Percentiles rank a stretch among this genome's conserved stretches.
phyloP scores from a whole-genome alignment of 495 filamentous ascomycete genomes.

The Penicillium waksmanii region DNA sequence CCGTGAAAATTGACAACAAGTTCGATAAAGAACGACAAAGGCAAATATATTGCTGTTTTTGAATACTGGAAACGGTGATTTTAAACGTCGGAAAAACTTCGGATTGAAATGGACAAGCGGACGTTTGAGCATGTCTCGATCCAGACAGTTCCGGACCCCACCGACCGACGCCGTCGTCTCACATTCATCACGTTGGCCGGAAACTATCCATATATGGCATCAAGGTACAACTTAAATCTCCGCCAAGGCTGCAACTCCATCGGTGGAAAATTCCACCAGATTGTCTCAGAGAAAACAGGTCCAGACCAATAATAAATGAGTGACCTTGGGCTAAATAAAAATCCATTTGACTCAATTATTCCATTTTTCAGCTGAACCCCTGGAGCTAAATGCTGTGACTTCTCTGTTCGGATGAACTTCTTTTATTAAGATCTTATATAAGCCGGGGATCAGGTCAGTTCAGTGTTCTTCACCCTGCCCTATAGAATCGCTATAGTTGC shows the following conservation, averaged over 20 bases:
- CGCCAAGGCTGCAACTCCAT: neutral
- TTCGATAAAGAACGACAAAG: too few relatives aligned
- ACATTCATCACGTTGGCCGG: neutral
- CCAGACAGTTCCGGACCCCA: neutral
- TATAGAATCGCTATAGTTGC: neutral
- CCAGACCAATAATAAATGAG: neutral
- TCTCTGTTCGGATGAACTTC: too few relatives aligned
- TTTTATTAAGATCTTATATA: too few relatives aligned
- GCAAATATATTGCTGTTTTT: neutral
- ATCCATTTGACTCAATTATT: neutral
- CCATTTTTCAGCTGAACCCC: neutral
- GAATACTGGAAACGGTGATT: neutral
- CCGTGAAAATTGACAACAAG: too few relatives aligned
- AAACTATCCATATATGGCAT: neutral
- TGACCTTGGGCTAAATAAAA: neutral
- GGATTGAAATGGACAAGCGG: conserved; percentile 1
- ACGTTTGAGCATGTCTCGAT: neutral
- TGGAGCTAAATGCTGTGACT: neutral
- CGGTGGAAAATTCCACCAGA: neutral
- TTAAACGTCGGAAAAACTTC: conserved; percentile 1
- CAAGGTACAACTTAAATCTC: conserved; percentile 1
- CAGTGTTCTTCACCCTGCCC: neutral
- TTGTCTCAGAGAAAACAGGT: neutral
- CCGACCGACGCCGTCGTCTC: conserved; percentile 4
- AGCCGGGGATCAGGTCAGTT: too few relatives aligned